Evolutionary conservation across 208 protist genomes (phyloP).

Genomic region (Leptomonas pyrrhocoris): DNA sequence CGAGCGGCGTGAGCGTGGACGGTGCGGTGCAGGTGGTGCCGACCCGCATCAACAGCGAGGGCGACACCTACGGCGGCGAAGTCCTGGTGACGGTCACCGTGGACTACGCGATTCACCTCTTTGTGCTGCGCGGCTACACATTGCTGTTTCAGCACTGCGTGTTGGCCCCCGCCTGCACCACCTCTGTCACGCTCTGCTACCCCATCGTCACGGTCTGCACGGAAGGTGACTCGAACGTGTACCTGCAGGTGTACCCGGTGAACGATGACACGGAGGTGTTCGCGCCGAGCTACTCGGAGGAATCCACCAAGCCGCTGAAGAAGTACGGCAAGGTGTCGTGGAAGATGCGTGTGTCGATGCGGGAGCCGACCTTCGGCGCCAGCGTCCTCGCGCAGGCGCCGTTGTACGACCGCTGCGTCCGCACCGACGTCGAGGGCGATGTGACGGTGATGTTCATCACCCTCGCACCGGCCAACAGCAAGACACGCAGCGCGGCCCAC

Average conservation of each 20-base stretch:
- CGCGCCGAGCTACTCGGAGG: constrained; percentile 22
- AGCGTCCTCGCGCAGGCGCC: constrained; percentile 27
- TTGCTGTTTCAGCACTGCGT: constrained; percentile 39
- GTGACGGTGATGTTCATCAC: constrained; percentile 38
- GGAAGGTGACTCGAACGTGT: constrained; percentile 28
- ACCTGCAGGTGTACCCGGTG: constrained; percentile 36
- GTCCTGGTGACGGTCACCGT: constrained; percentile 29
- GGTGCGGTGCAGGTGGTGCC: constrained; percentile 28
- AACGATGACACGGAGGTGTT: constrained; percentile 33
- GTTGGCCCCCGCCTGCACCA: constrained; percentile 13
- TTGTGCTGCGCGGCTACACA: constrained; percentile 24
- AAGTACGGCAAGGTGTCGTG: constrained; percentile 33
- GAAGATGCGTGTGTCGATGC: constrained; percentile 36
- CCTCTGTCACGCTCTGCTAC: constrained; percentile 27
- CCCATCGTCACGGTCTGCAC: constrained; percentile 31
- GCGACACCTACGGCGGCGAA: constrained; percentile 22
- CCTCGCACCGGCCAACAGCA: background rate
- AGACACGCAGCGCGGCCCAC: constrained; percentile 2
- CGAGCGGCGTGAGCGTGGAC: constrained; percentile 19
- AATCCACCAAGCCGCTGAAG: constrained; percentile 27
- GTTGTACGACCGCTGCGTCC: constrained; percentile 33
- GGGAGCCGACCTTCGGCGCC: constrained; percentile 24
- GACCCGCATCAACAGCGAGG: constrained; percentile 13
- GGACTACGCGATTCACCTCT: constrained; percentile 25
- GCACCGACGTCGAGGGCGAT: constrained; percentile 47